Percentiles rank a stretch among this genome's conserved stretches.
Conservation (phyloP, 129 eudicot species). For the sunflower (Helianthus annuus) region DNA sequence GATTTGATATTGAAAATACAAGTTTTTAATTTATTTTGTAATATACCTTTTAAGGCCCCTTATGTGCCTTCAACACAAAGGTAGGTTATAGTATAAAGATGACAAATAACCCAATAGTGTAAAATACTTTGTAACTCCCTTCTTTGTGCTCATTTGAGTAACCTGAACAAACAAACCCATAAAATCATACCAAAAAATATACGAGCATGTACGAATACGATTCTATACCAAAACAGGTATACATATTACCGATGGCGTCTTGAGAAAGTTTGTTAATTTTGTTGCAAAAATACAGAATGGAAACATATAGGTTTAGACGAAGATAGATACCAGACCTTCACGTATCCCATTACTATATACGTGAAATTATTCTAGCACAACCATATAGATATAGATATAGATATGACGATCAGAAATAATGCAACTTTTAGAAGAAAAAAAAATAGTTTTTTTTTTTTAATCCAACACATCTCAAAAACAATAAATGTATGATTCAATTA, state of each 20-base stretch:
- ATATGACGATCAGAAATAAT: too few relatives aligned
- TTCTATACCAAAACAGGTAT: background rate
- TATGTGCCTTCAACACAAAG: background rate
- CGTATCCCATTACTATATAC: too few relatives aligned
- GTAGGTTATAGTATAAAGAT: background rate
- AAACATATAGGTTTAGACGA: background rate
- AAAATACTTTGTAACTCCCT: constrained; percentile 78
- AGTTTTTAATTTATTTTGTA: background rate
- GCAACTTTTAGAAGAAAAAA: too few relatives aligned
- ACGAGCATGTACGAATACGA: background rate
- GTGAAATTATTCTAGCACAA: too few relatives aligned
- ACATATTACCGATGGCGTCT: background rate
- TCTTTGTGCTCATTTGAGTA: constrained; percentile 75
- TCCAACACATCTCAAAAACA: background rate
- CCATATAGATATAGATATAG: too few relatives aligned
- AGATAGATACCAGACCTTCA: too few relatives aligned
- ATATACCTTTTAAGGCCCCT: too few relatives aligned
- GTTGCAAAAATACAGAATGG: background rate
- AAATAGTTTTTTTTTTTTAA: too few relatives aligned
- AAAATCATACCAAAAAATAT: too few relatives aligned
- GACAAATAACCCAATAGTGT: constrained; percentile 45
- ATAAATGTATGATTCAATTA: background rate
- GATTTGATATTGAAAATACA: background rate
- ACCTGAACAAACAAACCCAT: constrained; percentile 46
- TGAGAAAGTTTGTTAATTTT: background rate